Evolutionary conservation across 2,329 filamentous ascomycete genomes (phyloP), one percentile per base, ranked within the genome.

Genomic region (Sporothrix phasma): DNA sequence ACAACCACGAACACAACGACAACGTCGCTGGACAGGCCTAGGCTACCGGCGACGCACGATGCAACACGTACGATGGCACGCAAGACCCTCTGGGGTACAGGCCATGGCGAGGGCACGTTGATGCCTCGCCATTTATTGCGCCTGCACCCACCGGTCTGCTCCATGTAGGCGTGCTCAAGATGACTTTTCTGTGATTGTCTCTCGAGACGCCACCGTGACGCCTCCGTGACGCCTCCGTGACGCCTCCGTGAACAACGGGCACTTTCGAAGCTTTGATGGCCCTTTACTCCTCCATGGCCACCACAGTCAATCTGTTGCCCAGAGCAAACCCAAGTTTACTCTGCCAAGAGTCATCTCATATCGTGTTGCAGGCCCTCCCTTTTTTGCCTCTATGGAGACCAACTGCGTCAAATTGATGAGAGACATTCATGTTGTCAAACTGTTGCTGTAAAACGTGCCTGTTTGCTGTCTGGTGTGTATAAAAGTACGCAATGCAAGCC

Each of bases 231-330:
- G 4, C 13, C 34, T 5, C 34, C 34, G 34, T 37, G 34, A 49
- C 7, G 46, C 24, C 34, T 37, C 51, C 53, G 26, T 60, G 15
- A 34, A 26, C 5, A 26, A 24, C 37, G 53, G 89, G 90, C 89
- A 87, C 89, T 89, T 89, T 94, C 90, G 90, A 94, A 94, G 90
- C 90, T 92, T 91, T 89, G 78, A 81, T 81, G 87, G 81, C 77
- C 80, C 79, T 79, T 67, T 80, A 80, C 75, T 61, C 22, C 51
- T 54, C 69, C 61, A 84, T 90, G 87, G 84, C 88, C 86, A 84
- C 80, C 73, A 89, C 81, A 91, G 89, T 93, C 90, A 93, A 92
- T 86, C 86, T 85, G 88, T 77, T 84, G 89, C 89, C 90, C 84
- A 93, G 80, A 93, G 73, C 74, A 82, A 88, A 78, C 82, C 81